Evolutionary conservation across 352 stramenopile genomes (phyloP), one percentile per base, ranked within the genome.

Genomic region (Phytophthora aleatoria): DNA sequence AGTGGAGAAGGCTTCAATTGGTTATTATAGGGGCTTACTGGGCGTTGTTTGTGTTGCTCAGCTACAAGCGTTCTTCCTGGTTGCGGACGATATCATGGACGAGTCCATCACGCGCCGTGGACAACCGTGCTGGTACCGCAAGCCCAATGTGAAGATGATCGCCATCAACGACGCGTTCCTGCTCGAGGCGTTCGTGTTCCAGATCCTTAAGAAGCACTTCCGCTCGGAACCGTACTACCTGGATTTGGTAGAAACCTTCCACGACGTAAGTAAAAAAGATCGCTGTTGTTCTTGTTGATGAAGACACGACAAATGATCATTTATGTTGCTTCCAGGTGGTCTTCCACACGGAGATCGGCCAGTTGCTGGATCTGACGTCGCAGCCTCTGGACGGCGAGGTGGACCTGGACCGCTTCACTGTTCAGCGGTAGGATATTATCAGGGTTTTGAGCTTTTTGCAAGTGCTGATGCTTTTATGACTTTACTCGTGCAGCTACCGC

Each of bases 21-120:
- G n/a, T 16, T 31, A 10, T 35, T 20, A 38, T n/a, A 43, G 16
- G 13, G 15, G n/a, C 24, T 27, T 38, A n/a, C 12, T 0, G 26
- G 4, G 15, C n/a, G 1, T 15, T 28, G 31, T 16, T 57, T 45
- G 49, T 61, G n/a, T 30, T 58, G 26, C 12, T 10, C 51, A 92
- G 85, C 81, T 99, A 12, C 97, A 99, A 89, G 97, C 97, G n/a
- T 99, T 98, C 63, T 99, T 99, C 71, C 77, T 99, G 10, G 94
- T 99, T 3, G 96, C 97, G 0, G 98, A 99, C 75, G 98, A 99
- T 78, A 95, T 99, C 61, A 99, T 99, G 98, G 98, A 99, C 78
- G 89, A 90, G 5, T 98, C 89, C 27, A 81, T 97, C 44, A 98
- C 92, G 43, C 93, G 97, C 49, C 95, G 97, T 41, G 97, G 98